Percentiles rank a stretch among this genome's conserved stretches.
phyloP scores from a whole-genome alignment of 1,284 basidiomycete species.

The Tetrapyrgos nigripes region DNA sequence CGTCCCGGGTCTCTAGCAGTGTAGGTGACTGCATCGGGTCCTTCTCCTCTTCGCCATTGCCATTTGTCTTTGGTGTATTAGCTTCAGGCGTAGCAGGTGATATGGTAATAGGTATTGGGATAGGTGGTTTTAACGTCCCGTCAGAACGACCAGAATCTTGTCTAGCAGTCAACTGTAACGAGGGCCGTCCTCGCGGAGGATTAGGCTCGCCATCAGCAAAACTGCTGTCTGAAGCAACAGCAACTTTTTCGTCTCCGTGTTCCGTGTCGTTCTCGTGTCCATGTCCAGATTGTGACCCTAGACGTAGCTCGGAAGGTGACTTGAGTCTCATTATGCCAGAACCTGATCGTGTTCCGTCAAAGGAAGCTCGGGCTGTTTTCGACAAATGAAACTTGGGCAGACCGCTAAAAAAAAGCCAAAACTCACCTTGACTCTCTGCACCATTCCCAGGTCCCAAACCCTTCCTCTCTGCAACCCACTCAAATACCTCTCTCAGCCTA shows the following conservation, averaged over 20 bases:
- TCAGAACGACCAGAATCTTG: conserved; percentile 2
- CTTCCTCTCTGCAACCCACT: conserved; percentile 77
- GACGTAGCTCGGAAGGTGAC: conserved; percentile 31
- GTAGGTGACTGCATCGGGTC: not conserved
- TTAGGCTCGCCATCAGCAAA: not conserved
- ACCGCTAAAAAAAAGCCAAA: not conserved
- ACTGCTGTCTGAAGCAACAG: not conserved
- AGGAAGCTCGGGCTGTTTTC: conserved; percentile 15
- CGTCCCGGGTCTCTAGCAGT: conserved; percentile 45
- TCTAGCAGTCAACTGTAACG: not conserved
- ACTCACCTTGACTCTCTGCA: conserved; percentile 49
- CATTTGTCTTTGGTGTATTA: not conserved
- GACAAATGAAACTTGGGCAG: not conserved
- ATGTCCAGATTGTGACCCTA: conserved; percentile 25
- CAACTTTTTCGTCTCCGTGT: not conserved
- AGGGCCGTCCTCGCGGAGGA: not conserved
- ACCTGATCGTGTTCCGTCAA: conserved; percentile 11
- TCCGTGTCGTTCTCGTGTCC: conserved; percentile 17
- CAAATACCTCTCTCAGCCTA: conserved; percentile 88
- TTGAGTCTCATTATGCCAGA: conserved; percentile 25
- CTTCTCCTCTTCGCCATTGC: not conserved
- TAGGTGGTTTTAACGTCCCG: conserved; percentile 21
- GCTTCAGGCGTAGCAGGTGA: conserved; percentile 40
- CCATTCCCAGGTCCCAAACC: conserved; percentile 36
- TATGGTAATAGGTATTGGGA: conserved; percentile 42